A percentile compares a stretch with the other conserved stretches of the same genome.
phyloP scores from a whole-genome alignment of 169 alveolate species.

The Perkinsus olseni region DNA sequence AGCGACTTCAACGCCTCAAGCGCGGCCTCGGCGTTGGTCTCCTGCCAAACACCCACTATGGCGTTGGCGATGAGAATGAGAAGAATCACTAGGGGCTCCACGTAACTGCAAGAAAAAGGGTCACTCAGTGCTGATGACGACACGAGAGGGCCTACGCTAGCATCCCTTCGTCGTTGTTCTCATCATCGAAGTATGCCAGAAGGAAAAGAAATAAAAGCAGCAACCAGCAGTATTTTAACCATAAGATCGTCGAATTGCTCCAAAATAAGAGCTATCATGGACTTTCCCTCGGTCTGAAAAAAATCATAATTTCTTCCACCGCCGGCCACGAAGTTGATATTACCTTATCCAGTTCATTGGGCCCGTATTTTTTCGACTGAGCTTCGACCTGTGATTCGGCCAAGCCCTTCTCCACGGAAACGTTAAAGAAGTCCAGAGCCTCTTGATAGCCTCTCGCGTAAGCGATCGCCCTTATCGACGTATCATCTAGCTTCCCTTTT shows the following conservation, averaged over 20 bases:
- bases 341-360: not conserved
- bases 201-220: conserved; percentile 90
- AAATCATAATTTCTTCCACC: conserved; percentile 74
- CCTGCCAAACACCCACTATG: conserved; percentile 96
- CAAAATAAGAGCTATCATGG: conserved; percentile 73
- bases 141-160: conserved; percentile 56
- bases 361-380: not conserved
- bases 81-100: conserved; percentile 93
- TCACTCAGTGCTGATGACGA: too few species aligned
- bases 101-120: conserved; percentile 20
- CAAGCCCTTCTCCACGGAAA: not conserved
- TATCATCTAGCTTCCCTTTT: not conserved
- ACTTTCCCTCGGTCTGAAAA: conserved; percentile 74
- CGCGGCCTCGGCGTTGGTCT: conserved; percentile 94
- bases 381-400: not conserved
- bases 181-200: conserved; percentile 79
- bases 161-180: conserved; percentile 73
- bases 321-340: too few species aligned
- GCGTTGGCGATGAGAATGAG: conserved; percentile 89
- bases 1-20: conserved; percentile 88
- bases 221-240: conserved; percentile 86
- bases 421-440: not conserved
- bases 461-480: not conserved
- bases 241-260: conserved; percentile 89
- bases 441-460: not conserved